A percentile compares a stretch with the other conserved stretches of the same genome.
Evolutionary conservation across 805 yeast genomes (phyloP).

Genomic region (Vanderwaltozyma verrucispora): DNA sequence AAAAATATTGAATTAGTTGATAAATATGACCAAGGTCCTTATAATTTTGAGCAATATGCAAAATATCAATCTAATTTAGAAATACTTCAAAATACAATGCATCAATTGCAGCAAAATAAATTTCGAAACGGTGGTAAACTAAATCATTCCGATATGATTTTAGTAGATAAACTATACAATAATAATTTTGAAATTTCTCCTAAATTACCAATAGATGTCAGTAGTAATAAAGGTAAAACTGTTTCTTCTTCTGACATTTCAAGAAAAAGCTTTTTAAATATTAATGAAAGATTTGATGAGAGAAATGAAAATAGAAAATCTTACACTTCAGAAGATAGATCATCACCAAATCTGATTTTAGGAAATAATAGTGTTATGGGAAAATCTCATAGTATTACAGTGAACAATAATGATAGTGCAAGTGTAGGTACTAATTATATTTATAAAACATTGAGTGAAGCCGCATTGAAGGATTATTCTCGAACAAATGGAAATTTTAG

Average conservation of each 20-base stretch:
- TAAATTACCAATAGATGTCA: constrained; percentile 14
- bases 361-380: too few relatives aligned
- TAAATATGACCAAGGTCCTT: constrained; percentile 38
- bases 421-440: neutral
- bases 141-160: constrained; percentile 8
- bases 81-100: constrained; percentile 22
- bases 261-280: neutral
- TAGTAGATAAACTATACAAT: constrained; percentile 19
- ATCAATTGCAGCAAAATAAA: constrained; percentile 18
- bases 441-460: neutral
- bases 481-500: neutral
- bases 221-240: neutral
- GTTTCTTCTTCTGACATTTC: neutral
- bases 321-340: neutral
- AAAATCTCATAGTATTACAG: neutral
- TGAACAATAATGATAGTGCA: neutral
- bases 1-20: constrained; percentile 41
- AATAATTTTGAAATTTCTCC: constrained; percentile 24
- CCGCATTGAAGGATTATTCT: neutral
- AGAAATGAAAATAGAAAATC: neutral
- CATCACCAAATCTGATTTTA: neutral
- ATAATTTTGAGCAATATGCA: constrained; percentile 46
- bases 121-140: constrained; percentile 8
- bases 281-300: neutral
- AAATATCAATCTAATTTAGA: constrained; percentile 36